These are phyloP conservation scores for Austroboletus eburneus DNA, from an alignment of 768 basidiomycete genomes.

Conservation along the genomic window DNA sequence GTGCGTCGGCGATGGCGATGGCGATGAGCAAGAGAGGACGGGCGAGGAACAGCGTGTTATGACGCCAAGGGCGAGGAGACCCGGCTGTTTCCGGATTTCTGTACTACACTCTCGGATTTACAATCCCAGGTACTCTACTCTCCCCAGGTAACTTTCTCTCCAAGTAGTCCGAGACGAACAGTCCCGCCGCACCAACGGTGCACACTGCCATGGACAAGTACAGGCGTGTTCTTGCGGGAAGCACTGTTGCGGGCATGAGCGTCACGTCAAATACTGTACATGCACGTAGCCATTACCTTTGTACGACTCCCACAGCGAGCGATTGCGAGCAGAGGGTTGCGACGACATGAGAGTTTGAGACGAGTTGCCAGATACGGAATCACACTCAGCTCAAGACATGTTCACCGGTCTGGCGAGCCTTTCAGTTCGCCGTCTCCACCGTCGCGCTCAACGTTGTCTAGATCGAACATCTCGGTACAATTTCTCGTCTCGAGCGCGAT, in stretches of 20 bases:
- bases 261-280: slow-evolving; percentile 4
- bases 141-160: slow-evolving; percentile 38
- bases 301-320: slow-evolving; percentile 43
- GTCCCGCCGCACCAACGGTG: slow-evolving; percentile 42
- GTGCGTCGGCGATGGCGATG: slow-evolving; percentile 7
- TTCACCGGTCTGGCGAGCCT: slow-evolving; percentile 73
- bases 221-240: slow-evolving; percentile 52
- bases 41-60: neutral
- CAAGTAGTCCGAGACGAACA: slow-evolving; percentile 48
- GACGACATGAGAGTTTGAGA: slow-evolving; percentile 17
- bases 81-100: slow-evolving; percentile 16
- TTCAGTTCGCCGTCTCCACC: neutral
- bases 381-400: slow-evolving; percentile 37
- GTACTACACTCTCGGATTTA: neutral
- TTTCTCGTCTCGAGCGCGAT: slow-evolving; percentile 61
- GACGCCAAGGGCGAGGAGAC: slow-evolving; percentile 4
- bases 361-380: neutral
- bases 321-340: slow-evolving; percentile 6
- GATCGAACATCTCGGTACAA: slow-evolving; percentile 88
- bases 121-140: too few species aligned
- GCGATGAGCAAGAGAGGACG: neutral
- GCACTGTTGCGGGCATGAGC: slow-evolving; percentile 34
- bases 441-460: slow-evolving; percentile 28
- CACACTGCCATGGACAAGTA: slow-evolving; percentile 47
- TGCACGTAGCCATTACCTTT: slow-evolving; percentile 30